Evolutionary conservation across 2,329 filamentous ascomycete species (phyloP), one percentile per base, ranked within the genome.

Genomic region (Pyrenochaeta sp.): DNA sequence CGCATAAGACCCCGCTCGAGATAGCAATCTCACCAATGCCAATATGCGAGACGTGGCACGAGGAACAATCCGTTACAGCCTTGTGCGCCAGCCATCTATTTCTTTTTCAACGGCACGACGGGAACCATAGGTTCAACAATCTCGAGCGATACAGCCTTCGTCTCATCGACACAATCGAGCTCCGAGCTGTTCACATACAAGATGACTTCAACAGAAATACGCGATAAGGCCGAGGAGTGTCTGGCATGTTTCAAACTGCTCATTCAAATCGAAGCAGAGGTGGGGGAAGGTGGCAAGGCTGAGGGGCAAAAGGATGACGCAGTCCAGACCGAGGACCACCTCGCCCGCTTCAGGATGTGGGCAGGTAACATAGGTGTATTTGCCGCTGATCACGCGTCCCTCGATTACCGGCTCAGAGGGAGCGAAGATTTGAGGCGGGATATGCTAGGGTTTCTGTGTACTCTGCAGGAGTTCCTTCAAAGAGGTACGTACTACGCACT

Each of bases 361-460:
- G 61, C 61, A 27, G 58, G 51, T 19, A 64, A 60, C 36, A 58
- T 66, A 28, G 63, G 63, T 10, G 63, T 54, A 5, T 65, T 64
- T 37, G 63, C 63, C 1, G 36, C 42, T 7, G 59, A 47, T n/a
- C 52, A 65, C 58, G 63, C 58, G n/a, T 66, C 63, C 2, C 49
- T 66, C 25, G 63, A 66, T 45, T 58, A 64, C 42, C 53, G 62
- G 12, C 48, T 64, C n/a, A 37, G 59, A 34, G 50, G 44, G 19
- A 45, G 47, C 39, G 52, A 58, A 46, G 49, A 52, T 28, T 12
- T 19, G 28, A 52, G 25, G 19, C 24, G 19, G 25, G 12, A 9
- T 36, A 56, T 52, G 27, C 49, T 43, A 15, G 24, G 9, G 12
- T 28, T 45, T 12, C n/a, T 48, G 15, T 10, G 15, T 3, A 22